Conservation (phyloP, 176 grass and related monocot species). For the Chloris gayana region DNA sequence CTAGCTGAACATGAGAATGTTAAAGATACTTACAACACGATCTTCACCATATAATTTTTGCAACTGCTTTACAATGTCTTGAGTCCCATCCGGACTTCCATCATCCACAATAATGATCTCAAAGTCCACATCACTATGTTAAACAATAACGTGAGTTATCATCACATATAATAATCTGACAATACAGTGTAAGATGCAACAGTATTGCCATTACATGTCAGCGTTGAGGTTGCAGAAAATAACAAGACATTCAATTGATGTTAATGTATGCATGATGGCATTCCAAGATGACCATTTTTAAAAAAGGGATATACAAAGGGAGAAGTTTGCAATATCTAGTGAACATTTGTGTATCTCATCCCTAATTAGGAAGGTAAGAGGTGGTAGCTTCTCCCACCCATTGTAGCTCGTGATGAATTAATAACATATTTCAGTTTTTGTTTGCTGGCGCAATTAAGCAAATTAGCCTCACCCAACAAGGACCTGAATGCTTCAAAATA, state of each 20-base stretch:
- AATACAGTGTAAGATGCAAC: neutral
- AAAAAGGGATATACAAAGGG: neutral
- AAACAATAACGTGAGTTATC: neutral
- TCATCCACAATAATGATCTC: slow-evolving; percentile 97
- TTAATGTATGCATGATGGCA: neutral
- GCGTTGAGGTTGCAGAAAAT: neutral
- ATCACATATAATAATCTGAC: slow-evolving; percentile 1
- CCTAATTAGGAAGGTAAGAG: neutral
- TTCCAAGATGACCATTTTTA: neutral
- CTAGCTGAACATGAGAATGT: neutral
- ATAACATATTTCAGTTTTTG: neutral
- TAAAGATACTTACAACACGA: slow-evolving; percentile 67
- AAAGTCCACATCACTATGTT: slow-evolving; percentile 68
- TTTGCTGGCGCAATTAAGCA: neutral
- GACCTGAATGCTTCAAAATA: neutral
- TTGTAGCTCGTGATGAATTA: neutral
- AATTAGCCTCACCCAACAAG: neutral
- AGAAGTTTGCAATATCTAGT: neutral
- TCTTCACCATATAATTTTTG: slow-evolving; percentile 94
- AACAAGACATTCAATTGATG: slow-evolving; percentile 1
- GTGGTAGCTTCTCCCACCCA: neutral
- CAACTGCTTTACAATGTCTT: slow-evolving; percentile 92
- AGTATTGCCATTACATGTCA: neutral
- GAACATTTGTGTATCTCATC: neutral
- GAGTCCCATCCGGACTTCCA: slow-evolving; percentile 97